These are phyloP conservation scores for Oropetium thomaeum DNA, from an alignment of 176 grass and related monocot genomes.

Conservation along the genomic window DNA sequence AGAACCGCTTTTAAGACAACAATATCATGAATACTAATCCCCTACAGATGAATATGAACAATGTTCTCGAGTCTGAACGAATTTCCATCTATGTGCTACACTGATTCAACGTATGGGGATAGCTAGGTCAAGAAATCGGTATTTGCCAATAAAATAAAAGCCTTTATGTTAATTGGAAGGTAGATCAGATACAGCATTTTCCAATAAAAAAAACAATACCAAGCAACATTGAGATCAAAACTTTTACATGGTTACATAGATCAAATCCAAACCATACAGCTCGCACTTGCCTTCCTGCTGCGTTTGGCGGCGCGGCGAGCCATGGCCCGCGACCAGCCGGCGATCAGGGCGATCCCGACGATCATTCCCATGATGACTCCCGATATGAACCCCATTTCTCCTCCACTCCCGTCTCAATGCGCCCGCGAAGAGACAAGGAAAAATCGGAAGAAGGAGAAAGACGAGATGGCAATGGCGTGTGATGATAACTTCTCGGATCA, in stretches of 20 bases:
- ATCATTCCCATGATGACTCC: slow-evolving; percentile 76
- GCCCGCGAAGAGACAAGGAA: neutral
- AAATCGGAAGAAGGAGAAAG: neutral
- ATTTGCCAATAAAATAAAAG: neutral
- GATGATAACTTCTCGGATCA: slow-evolving; percentile 10
- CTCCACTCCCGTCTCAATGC: neutral
- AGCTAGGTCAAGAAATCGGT: neutral
- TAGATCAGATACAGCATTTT: too few species aligned
- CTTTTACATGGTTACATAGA: neutral
- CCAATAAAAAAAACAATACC: neutral
- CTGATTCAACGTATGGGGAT: neutral
- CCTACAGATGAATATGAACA: neutral
- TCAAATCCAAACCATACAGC: neutral
- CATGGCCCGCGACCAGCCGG: slow-evolving; percentile 71
- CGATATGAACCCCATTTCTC: slow-evolving; percentile 76
- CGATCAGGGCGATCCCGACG: slow-evolving; percentile 71
- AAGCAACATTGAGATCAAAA: neutral
- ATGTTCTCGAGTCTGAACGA: neutral
- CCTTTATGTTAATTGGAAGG: neutral
- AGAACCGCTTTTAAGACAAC: neutral
- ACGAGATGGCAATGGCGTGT: neutral
- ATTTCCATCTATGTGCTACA: neutral
- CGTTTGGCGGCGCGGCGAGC: slow-evolving; percentile 60
- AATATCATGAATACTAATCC: neutral
- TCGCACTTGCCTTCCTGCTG: slow-evolving; percentile 46